These are phyloP conservation scores for Pulicaria dysenterica DNA, from an alignment of 129 eudicot species.

Conservation along the genomic window DNA sequence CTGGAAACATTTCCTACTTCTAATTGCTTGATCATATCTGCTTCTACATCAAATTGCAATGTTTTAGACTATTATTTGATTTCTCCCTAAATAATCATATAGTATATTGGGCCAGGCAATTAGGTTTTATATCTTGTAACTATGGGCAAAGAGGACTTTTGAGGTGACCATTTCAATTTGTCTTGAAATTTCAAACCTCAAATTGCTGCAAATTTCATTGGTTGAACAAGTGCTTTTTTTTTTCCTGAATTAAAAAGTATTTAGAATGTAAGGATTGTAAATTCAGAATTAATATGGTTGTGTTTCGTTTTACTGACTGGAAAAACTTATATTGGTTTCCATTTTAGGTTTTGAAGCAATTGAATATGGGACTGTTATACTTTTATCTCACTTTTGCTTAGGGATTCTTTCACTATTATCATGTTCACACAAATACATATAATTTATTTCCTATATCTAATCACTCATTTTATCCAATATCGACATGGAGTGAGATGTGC, in stretches of 20 bases:
- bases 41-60: slow-evolving; percentile 11
- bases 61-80: background rate
- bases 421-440: no score
- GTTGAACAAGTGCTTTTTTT: background rate
- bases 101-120: slow-evolving; percentile 1
- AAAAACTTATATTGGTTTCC: background rate
- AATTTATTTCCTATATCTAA: no score
- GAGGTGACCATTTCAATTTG: background rate
- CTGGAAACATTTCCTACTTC: background rate
- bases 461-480: no score
- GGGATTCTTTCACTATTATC: no score
- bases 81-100: background rate
- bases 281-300: background rate
- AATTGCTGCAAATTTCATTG: background rate
- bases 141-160: slow-evolving; percentile 5
- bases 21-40: background rate
- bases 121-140: slow-evolving; percentile 8
- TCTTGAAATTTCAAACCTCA: background rate
- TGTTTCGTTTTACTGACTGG: background rate
- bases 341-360: background rate
- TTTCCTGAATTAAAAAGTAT: background rate
- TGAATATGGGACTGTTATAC: background rate
- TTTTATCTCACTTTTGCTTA: slow-evolving; percentile 5
- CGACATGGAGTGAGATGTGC: no score
- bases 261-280: slow-evolving; percentile 11